Percentiles rank a stretch among this genome's conserved stretches.
phyloP scores from a whole-genome alignment of 805 yeast genomes.

The Ogataea naganishii region DNA sequence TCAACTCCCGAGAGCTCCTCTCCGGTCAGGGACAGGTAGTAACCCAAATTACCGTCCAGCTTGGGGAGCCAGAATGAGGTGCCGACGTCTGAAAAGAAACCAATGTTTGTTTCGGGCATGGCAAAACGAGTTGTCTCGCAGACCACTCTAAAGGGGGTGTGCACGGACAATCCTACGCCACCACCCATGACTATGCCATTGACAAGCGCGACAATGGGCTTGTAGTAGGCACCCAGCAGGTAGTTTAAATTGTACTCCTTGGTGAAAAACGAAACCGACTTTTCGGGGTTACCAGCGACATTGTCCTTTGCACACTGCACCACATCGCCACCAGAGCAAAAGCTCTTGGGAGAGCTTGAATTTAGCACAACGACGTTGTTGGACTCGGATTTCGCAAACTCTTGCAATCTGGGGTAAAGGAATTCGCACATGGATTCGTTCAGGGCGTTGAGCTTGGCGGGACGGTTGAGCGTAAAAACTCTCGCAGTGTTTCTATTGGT shows the following conservation, averaged over 20 bases:
- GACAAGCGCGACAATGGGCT: constrained; percentile 80
- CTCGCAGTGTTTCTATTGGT: constrained; percentile 57
- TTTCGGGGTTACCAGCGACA: constrained; percentile 31
- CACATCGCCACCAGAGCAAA: constrained; percentile 97
- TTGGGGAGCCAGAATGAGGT: constrained; percentile 83
- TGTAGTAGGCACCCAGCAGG: constrained; percentile 69
- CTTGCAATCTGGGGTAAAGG: constrained; percentile 65
- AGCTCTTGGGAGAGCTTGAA: constrained; percentile 58
- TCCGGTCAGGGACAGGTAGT: constrained; percentile 82
- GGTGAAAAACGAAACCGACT: constrained; percentile 61
- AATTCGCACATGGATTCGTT: constrained; percentile 65
- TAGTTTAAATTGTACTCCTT: constrained; percentile 78
- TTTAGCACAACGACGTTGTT: constrained; percentile 62
- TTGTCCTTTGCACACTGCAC: constrained; percentile 65
- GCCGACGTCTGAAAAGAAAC: constrained; percentile 95
- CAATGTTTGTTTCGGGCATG: constrained; percentile 98
- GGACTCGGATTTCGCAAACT: constrained; percentile 62
- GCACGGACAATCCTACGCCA: constrained; percentile 88
- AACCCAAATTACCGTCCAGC: constrained; percentile 74
- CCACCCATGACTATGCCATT: constrained; percentile 98
- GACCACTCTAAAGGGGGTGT: constrained; percentile 88
- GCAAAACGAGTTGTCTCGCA: constrained; percentile 87
- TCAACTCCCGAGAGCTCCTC: constrained; percentile 70
- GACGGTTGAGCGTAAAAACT: constrained; percentile 68
- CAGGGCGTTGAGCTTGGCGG: constrained; percentile 77